These are phyloP conservation scores for Jaminaea rosea DNA, from an alignment of 1,284 basidiomycete species.

Conservation along the genomic window DNA sequence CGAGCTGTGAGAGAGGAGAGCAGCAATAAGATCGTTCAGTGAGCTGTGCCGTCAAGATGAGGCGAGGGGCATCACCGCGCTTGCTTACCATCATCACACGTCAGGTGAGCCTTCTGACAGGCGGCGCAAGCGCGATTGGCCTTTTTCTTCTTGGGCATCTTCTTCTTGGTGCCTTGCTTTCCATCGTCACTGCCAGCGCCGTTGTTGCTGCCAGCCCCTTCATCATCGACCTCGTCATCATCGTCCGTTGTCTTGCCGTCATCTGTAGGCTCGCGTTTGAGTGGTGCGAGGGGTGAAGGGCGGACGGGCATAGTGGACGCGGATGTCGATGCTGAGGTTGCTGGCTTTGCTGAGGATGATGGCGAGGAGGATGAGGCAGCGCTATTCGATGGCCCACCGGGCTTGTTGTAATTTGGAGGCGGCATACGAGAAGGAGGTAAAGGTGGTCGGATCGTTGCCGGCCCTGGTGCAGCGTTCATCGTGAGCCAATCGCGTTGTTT, in stretches of 20 bases:
- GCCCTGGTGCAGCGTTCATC: no score
- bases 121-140: slow-evolving; percentile 84
- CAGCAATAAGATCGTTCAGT: neutral
- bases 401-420: no score
- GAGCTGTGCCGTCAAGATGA: neutral
- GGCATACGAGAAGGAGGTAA: no score
- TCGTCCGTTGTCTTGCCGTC: slow-evolving; percentile 1
- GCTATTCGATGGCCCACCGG: no score
- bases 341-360: neutral
- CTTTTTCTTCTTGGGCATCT: slow-evolving; percentile 56
- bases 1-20: slow-evolving; percentile 56
- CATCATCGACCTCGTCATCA: neutral
- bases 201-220: neutral
- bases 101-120: slow-evolving; percentile 88
- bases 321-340: neutral
- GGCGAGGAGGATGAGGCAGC: slow-evolving; percentile 9
- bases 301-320: slow-evolving; percentile 13
- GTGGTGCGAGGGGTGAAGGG: no score
- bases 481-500: no score
- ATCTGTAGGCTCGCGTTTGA: neutral
- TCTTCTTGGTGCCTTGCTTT: neutral
- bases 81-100: slow-evolving; percentile 81
- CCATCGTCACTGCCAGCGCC: neutral
- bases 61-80: neutral
- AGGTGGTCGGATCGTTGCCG: no score